Base-by-base conservation (phyloP, 2,329 filamentous ascomycete species). In the Alternaria rosae region DNA sequence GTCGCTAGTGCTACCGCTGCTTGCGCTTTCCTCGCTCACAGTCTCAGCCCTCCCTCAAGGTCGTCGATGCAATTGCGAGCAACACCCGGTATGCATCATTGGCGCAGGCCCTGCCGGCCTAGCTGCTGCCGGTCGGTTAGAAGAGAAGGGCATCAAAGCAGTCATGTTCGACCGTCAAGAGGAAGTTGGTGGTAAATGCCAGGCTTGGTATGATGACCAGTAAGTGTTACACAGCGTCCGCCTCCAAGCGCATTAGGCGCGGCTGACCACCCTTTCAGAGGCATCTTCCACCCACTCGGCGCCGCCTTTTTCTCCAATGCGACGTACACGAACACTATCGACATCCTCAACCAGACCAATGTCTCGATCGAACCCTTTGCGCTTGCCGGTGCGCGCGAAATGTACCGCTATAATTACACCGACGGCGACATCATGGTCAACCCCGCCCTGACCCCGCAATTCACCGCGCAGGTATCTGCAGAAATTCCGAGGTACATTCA, bases 241-340 rank as follows among this genome's bases (percentile, higher is more conserved):
- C 30, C 54, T 32, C 38, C 55, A 54, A 26, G 65, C 67, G 67
- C 67, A 61, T 6, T 62, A 66, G 51, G 54, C 71, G 73, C 73
- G 66, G 72, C 76, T 79, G 69, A 78, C 73, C 70, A 74, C 69
- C 71, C 65, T 70, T 60, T 47, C 67, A 79, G 77, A 68, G 77
- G 73, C 65, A 72, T 74, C 60, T 79, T 79, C 75, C 75, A 79
- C 55, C 77, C 77, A 26, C 73, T 79, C 60, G 77, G 77, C 62
- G 77, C 77, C 25, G 76, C 76, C 60, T 79, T 79, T 69, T 76
- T 76, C 67, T 79, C 77, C n/a, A 79, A 78, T 62, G 76, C 67
- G 51, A 69, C 72, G 38, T 79, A 78, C 54, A 61, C 74, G 9
- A 73, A 79, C 57, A 79, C 77, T 6, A 52, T 79, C 17, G 77